Evolutionary conservation across 2,329 filamentous ascomycete species (phyloP), one percentile per base, ranked within the genome.

Genomic region (Neofusicoccum laricinum): DNA sequence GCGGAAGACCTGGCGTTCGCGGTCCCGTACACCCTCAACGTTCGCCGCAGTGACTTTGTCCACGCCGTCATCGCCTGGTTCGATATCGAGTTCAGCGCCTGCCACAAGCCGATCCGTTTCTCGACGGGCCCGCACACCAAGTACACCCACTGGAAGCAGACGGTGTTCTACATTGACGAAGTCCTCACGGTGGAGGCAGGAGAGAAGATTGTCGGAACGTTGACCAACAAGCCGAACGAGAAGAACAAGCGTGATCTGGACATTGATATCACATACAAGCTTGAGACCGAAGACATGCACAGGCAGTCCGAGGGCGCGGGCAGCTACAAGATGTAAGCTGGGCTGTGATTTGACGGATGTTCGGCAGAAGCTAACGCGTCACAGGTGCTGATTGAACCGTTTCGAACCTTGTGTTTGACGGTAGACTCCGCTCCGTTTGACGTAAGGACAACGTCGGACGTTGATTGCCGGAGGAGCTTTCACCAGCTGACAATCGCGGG

Each of bases 91-190:
- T 99, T 99, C 81, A 91, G 91, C 59, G 93, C 93, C 66, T 98
- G 95, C 86, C 95, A 99, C 86, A 98, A 98, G 86, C 91, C 93
- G 36, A 93, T 99, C 75, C 88, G 89, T 75, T 99, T 99, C 85
- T 96, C 92, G 62, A 99, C 95, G 17, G 95, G 95, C 21, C 95
- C 95, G 32, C 95, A 98, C 81, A 96, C 94, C 72, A 98, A 97
- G 82, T 98, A 98, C 82, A 99, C 95, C 17, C 95, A 99, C 85
- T 99, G 95, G 95, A 99, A 99, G 84, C 95, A 99, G 84, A 99
- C 95, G 12, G 95, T 99, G 67, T 98, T 99, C 82, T 99, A 99
- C 82, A 85, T 99, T 68, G 88, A 91, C 73, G 93, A 99, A 71
- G 91, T 97, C 38, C 82, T 99, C 68, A 98, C 93, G 17, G 93